These are phyloP conservation scores for Pichia sp. DNA, from an alignment of 1,139 yeast species.

Conservation along the genomic window DNA sequence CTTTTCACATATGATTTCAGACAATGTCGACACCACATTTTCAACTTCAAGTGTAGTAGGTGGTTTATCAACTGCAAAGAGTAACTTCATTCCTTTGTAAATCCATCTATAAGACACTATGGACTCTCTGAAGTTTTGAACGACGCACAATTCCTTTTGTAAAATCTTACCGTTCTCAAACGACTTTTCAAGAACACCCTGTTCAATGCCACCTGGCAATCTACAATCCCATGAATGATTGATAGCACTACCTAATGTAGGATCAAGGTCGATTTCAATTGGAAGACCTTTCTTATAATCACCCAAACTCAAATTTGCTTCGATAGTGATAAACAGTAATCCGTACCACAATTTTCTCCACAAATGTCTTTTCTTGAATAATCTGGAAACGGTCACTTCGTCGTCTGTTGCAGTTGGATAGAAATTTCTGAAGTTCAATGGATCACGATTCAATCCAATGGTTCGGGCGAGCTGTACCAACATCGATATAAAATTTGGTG, in stretches of 20 bases:
- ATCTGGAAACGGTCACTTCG: constrained; percentile 26
- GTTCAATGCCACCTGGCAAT: constrained; percentile 35
- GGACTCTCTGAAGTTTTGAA: constrained; percentile 35
- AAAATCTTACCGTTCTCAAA: constrained; percentile 31
- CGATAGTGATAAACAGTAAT: constrained; percentile 30
- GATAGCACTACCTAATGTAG: constrained; percentile 28
- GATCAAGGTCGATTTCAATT: constrained; percentile 34
- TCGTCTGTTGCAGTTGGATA: constrained; percentile 29
- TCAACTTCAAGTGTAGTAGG: constrained; percentile 36
- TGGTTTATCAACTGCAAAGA: constrained; percentile 32
- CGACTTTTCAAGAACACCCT: constrained; percentile 32
- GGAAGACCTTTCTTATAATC: constrained; percentile 34
- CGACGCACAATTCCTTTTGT: constrained; percentile 35
- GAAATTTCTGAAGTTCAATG: constrained; percentile 33
- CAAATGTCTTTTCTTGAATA: constrained; percentile 34
- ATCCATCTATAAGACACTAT: constrained; percentile 34
- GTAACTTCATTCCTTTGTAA: constrained; percentile 35
- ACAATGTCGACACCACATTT: constrained; percentile 26
- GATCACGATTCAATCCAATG: constrained; percentile 36
- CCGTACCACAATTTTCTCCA: constrained; percentile 37
- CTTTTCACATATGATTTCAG: constrained; percentile 34
- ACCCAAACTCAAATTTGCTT: constrained; percentile 33
- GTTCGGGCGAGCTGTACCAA: constrained; percentile 35
- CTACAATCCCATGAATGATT: constrained; percentile 35
- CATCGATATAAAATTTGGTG: constrained; percentile 32